Conservation (phyloP, 2,329 filamentous ascomycete genomes). For the Scleromitrula shiraiana region DNA sequence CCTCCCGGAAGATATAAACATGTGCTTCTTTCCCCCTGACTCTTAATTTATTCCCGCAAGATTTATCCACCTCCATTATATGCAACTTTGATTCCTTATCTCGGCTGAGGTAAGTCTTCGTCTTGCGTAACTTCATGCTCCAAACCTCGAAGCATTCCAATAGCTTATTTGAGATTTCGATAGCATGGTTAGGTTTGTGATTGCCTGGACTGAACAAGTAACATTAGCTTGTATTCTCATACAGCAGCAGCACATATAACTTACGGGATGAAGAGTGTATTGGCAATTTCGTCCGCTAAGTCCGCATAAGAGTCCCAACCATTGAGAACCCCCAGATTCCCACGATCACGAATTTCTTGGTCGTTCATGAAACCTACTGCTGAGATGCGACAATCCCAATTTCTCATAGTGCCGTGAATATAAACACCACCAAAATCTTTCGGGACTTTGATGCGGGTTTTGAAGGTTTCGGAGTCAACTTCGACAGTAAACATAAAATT, state of each 20-base stretch:
- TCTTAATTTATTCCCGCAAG: background rate
- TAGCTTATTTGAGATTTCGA: constrained; percentile 2
- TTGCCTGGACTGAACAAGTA: constrained; percentile 2
- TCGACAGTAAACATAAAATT: constrained; percentile 19
- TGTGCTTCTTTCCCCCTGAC: background rate
- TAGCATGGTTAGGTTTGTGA: constrained; percentile 5
- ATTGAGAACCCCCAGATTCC: background rate
- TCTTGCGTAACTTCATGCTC: constrained; percentile 9
- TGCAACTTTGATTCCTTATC: constrained; percentile 12
- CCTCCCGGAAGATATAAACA: constrained; percentile 4
- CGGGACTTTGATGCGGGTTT: constrained; percentile 11
- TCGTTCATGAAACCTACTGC: constrained; percentile 14
- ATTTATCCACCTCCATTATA: constrained; percentile 12
- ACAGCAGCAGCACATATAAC: background rate
- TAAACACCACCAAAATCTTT: constrained; percentile 19
- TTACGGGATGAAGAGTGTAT: constrained; percentile 25
- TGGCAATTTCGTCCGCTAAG: constrained; percentile 15
- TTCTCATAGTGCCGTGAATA: constrained; percentile 25
- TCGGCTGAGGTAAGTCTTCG: constrained; percentile 3
- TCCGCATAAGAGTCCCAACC: constrained; percentile 11
- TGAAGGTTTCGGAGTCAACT: constrained; percentile 26
- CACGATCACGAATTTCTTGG: constrained; percentile 9
- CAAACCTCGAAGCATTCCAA: background rate
- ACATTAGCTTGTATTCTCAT: background rate
- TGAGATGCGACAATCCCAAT: constrained; percentile 26